Evolutionary conservation across 169 alveolate genomes (phyloP).

Genomic region (Perkinsus olseni): DNA sequence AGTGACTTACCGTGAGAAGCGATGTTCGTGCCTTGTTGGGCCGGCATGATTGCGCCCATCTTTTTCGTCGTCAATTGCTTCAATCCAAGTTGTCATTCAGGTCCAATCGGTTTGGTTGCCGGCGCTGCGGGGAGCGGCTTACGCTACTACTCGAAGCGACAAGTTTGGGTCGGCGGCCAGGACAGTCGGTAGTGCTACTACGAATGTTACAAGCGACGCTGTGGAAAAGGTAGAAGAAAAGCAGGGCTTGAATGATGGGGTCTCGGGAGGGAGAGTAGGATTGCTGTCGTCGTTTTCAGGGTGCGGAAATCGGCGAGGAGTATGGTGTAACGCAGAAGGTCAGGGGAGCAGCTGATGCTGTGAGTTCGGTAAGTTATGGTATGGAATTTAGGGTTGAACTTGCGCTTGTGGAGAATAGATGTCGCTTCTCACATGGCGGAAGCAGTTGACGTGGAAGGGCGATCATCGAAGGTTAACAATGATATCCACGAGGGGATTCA

Average conservation of each 20-base stretch:
- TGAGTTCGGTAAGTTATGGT: background rate
- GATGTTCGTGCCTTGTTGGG: no score
- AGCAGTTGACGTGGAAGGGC: no score
- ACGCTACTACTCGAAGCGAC: background rate
- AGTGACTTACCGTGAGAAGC: no score
- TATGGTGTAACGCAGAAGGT: background rate
- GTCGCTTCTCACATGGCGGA: no score
- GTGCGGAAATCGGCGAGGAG: background rate
- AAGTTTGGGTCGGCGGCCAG: background rate
- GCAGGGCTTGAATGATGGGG: no score
- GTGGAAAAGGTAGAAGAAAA: background rate
- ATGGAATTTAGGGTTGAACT: background rate
- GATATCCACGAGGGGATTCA: no score
- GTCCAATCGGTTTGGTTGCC: background rate
- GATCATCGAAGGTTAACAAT: no score
- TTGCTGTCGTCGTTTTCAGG: background rate
- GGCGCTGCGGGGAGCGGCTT: background rate
- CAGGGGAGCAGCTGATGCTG: background rate
- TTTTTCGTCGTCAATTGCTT: no score
- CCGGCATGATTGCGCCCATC: no score
- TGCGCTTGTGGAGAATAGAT: no score
- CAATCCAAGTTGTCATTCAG: no score
- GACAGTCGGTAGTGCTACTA: background rate
- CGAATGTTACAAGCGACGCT: background rate
- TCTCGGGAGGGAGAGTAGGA: background rate